Percentiles rank a stretch among this genome's conserved stretches.
Conservation (phyloP, 208 protist species). For the Trypanosoma cruzi region DNA sequence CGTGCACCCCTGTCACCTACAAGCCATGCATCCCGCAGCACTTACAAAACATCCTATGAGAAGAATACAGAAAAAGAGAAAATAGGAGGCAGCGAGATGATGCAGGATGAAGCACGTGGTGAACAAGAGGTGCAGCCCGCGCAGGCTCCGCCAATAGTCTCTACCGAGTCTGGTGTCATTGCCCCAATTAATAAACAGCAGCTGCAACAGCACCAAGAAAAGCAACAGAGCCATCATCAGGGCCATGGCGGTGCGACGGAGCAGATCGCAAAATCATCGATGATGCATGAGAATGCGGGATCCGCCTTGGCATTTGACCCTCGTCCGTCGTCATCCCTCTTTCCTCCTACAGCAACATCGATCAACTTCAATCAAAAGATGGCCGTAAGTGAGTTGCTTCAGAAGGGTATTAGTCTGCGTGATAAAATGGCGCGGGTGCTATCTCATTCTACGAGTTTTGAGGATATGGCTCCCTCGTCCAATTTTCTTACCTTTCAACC, state of each 20-base stretch:
- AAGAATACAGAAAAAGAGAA: background rate
- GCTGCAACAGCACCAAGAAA: background rate
- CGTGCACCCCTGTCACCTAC: background rate
- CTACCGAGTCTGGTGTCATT: background rate
- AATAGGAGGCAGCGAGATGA: background rate
- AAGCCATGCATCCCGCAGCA: background rate
- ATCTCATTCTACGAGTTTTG: slow-evolving; percentile 3
- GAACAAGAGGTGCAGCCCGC: background rate
- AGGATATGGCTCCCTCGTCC: slow-evolving; percentile 2
- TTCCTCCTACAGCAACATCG: background rate
- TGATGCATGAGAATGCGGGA: too few species aligned
- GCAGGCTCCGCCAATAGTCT: background rate
- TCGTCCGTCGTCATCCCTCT: background rate
- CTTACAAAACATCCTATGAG: background rate
- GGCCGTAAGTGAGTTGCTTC: slow-evolving; percentile 38
- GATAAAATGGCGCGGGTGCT: slow-evolving; percentile 49
- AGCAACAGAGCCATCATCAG: background rate
- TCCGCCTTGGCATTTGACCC: too few species aligned
- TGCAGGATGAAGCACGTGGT: background rate
- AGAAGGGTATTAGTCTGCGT: slow-evolving; percentile 40
- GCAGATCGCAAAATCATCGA: too few species aligned
- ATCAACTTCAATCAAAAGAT: slow-evolving; percentile 4
- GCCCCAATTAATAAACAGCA: too few species aligned
- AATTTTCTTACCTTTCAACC: slow-evolving; percentile 4
- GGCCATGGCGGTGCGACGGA: background rate